Evolutionary conservation across 805 yeast genomes (phyloP).

Genomic region (Suhomyces emberorum): DNA sequence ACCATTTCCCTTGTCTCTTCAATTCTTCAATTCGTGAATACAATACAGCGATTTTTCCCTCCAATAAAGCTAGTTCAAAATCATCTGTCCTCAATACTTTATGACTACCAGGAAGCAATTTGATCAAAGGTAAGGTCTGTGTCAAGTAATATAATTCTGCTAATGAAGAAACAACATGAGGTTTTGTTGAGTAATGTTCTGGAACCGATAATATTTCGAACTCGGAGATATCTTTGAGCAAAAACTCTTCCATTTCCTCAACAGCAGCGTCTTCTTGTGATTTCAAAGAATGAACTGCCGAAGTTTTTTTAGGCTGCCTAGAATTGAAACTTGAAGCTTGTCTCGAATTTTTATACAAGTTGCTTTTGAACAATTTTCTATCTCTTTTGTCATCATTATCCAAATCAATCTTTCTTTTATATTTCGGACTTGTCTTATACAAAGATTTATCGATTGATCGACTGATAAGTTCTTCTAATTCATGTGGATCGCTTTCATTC

Average conservation of each 20-base stretch:
- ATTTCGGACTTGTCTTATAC: background rate
- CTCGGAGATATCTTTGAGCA: conserved; percentile 25
- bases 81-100: conserved; percentile 82
- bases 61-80: conserved; percentile 79
- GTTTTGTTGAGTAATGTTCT: conserved; percentile 39
- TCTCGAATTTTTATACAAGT: background rate
- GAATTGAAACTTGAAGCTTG: conserved; percentile 1
- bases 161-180: conserved; percentile 51
- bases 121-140: conserved; percentile 82
- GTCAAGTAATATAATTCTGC: conserved; percentile 85
- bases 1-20: conserved; percentile 85
- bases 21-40: conserved; percentile 90
- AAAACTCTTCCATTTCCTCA: conserved; percentile 20
- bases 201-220: conserved; percentile 40
- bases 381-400: conserved; percentile 1
- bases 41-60: conserved; percentile 86
- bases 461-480: conserved; percentile 4
- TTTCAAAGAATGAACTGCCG: conserved; percentile 14
- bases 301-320: conserved; percentile 2
- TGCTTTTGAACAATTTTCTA: conserved; percentile 1
- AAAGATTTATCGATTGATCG: conserved; percentile 2
- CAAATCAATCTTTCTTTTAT: conserved; percentile 1
- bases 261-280: conserved; percentile 19
- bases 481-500: too few relatives aligned
- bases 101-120: conserved; percentile 78